Conservation (phyloP, 495 filamentous ascomycete species). For the Aspergillus baeticus region DNA sequence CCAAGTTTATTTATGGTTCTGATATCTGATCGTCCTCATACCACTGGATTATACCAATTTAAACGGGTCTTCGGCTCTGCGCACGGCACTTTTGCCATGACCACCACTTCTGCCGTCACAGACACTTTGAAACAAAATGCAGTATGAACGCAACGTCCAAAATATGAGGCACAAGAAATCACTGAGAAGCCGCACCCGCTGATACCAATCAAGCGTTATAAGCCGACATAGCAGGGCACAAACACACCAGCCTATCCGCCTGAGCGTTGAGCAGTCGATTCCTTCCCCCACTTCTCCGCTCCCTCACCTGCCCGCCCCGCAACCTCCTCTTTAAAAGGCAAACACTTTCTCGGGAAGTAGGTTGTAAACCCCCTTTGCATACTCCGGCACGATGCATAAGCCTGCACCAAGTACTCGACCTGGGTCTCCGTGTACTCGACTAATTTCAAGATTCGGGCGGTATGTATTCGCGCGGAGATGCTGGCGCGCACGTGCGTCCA, state of each 20-base stretch:
- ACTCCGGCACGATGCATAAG: constrained; percentile 51
- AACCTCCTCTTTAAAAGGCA: constrained; percentile 28
- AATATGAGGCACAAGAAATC: no score
- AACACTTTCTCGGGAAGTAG: constrained; percentile 43
- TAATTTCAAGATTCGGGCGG: constrained; percentile 32
- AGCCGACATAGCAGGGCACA: constrained; percentile 24
- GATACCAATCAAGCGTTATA: constrained; percentile 28
- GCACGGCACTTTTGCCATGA: no score
- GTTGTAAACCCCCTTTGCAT: constrained; percentile 46
- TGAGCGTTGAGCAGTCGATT: constrained; percentile 34
- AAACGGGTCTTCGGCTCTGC: no score
- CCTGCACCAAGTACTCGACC: constrained; percentile 54
- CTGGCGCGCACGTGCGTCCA: constrained; percentile 41
- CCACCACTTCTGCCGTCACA: no score
- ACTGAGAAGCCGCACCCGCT: no score
- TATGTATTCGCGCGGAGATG: constrained; percentile 53
- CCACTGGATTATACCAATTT: neutral
- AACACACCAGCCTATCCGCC: constrained; percentile 31
- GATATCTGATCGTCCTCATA: no score
- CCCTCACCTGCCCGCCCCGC: constrained; percentile 37
- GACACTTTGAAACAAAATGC: no score
- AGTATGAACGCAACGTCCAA: no score
- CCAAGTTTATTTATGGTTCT: no score
- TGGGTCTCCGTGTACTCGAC: constrained; percentile 26
- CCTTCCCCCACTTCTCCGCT: constrained; percentile 41